phyloP scores from a whole-genome alignment of 192 early-diverging fungal genomes.

The Paraglomus occultum region DNA sequence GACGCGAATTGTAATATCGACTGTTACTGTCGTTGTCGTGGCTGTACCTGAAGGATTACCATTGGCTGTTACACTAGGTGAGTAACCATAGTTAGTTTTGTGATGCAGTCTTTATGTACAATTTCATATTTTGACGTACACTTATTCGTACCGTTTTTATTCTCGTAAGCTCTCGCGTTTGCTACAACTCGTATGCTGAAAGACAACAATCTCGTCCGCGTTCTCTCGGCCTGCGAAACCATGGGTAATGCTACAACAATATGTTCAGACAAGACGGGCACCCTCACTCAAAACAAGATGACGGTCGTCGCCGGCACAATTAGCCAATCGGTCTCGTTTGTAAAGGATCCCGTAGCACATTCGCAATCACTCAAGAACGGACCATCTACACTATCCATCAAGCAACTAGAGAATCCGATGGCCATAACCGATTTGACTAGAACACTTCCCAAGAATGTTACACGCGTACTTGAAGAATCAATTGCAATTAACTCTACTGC shows the following conservation, averaged over 20 bases:
- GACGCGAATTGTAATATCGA: constrained; percentile 81
- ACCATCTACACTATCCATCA: constrained; percentile 30
- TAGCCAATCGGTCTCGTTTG: constrained; percentile 44
- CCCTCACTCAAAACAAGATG: constrained; percentile 97
- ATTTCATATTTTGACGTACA: neutral
- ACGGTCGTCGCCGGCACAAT: constrained; percentile 88
- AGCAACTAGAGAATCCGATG: constrained; percentile 32
- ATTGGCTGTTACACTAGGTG: constrained; percentile 87
- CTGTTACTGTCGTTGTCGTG: constrained; percentile 94
- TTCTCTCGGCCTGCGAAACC: constrained; percentile 95
- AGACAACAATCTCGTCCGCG: constrained; percentile 96
- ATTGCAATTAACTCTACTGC: constrained; percentile 85
- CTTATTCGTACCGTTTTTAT: constrained; percentile 4
- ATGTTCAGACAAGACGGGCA: constrained; percentile 99
- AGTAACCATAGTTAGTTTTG: neutral
- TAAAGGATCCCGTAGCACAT: constrained; percentile 42
- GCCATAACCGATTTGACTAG: constrained; percentile 46
- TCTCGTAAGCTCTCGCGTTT: constrained; percentile 72
- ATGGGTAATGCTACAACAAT: constrained; percentile 99
- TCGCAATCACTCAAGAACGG: constrained; percentile 25
- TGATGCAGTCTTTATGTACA: neutral
- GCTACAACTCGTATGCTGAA: constrained; percentile 95
- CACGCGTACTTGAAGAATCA: constrained; percentile 60
- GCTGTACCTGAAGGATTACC: constrained; percentile 99
- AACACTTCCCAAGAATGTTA: constrained; percentile 41